Conservation (phyloP, 768 basidiomycete species). For the Pleurotus tuoliensis region DNA sequence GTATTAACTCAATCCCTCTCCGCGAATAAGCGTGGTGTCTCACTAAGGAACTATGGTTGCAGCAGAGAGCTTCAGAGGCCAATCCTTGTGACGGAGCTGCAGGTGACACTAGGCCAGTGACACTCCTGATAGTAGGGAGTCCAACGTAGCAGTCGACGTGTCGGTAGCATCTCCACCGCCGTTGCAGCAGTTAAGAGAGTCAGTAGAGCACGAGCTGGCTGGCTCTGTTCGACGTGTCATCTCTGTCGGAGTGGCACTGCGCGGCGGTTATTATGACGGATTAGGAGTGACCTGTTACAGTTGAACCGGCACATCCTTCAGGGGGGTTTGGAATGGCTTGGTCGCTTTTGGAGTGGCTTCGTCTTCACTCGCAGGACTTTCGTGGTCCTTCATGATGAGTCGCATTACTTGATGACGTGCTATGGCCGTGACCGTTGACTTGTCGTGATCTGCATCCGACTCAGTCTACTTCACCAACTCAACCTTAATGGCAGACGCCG, state of each 20-base stretch:
- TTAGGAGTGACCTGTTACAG: too few relatives aligned
- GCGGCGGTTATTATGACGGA: too few relatives aligned
- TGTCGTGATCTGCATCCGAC: too few relatives aligned
- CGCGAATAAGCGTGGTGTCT: conserved; percentile 11
- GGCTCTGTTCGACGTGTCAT: background rate
- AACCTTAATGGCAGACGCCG: too few relatives aligned
- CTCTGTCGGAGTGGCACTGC: conserved; percentile 13
- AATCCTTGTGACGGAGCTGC: conserved; percentile 26
- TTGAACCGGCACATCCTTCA: too few relatives aligned
- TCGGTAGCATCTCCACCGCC: conserved; percentile 16
- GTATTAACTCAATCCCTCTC: background rate
- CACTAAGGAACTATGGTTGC: conserved; percentile 22
- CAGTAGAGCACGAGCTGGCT: conserved; percentile 23
- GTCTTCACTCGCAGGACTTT: too few relatives aligned
- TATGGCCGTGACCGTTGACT: too few relatives aligned
- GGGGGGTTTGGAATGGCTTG: too few relatives aligned
- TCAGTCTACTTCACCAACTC: too few relatives aligned
- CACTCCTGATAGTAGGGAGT: conserved; percentile 11
- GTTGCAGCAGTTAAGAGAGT: conserved; percentile 25
- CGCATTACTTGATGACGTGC: too few relatives aligned
- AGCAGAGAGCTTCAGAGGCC: conserved; percentile 24
- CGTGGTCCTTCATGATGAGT: too few relatives aligned
- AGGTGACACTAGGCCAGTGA: conserved; percentile 21
- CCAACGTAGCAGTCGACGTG: conserved; percentile 13
- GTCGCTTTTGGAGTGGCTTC: too few relatives aligned